Evolutionary conservation across 371 early-diverging fungal genomes (phyloP).

Genomic region (Lichtheimia ramosa): DNA sequence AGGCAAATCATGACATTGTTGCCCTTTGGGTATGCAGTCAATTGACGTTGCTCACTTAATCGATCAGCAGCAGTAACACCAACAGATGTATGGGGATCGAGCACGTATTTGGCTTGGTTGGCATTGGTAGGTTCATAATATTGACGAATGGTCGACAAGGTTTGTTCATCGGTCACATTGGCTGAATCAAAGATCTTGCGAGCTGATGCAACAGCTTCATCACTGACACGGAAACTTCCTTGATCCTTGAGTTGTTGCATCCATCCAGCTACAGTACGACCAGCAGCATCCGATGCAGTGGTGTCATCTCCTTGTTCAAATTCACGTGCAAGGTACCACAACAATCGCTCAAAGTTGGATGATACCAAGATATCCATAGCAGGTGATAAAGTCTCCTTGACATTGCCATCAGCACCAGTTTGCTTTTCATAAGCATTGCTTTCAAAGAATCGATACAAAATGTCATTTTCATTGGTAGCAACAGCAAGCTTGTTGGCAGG

Average conservation of each 20-base stretch:
- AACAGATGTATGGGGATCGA: conserved; percentile 97
- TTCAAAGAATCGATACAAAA: conserved; percentile 91
- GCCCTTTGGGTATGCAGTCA: conserved; percentile 34
- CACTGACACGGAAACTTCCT: conserved; percentile 75
- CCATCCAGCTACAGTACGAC: conserved; percentile 67
- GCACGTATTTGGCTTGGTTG: conserved; percentile 66
- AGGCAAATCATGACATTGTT: conserved; percentile 66
- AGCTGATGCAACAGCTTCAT: conserved; percentile 63
- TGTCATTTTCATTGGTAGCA: conserved; percentile 96
- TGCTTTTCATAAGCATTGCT: conserved; percentile 83
- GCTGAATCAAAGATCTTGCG: conserved; percentile 76
- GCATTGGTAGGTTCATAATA: conserved; percentile 58
- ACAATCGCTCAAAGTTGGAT: conserved; percentile 95
- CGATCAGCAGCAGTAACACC: conserved; percentile 87
- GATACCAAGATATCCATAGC: conserved; percentile 97
- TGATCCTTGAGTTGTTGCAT: conserved; percentile 77
- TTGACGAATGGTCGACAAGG: conserved; percentile 69
- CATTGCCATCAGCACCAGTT: conserved; percentile 58
- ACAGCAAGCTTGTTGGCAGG: conserved; percentile 81
- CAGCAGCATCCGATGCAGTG: conserved; percentile 42
- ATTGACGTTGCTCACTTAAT: conserved; percentile 21
- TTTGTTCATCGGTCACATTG: conserved; percentile 75
- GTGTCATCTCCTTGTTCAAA: conserved; percentile 31
- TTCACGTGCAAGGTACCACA: conserved; percentile 86
- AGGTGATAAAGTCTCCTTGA: conserved; percentile 86